Evolutionary conservation across 163 green algal species (phyloP).

Genomic region (Coccomyxa subellipsoidea): DNA sequence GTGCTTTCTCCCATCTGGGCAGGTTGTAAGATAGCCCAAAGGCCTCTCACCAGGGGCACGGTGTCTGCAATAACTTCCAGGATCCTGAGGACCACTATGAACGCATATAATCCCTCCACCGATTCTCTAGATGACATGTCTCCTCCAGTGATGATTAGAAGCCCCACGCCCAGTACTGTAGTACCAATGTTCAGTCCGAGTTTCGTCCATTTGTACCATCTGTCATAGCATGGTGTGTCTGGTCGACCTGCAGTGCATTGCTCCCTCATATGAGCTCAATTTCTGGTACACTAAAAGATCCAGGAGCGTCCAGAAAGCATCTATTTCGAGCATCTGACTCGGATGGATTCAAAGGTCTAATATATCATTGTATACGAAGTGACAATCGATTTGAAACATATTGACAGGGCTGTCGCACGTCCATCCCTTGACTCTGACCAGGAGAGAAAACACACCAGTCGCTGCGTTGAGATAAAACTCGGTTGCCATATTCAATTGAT

Average conservation of each 20-base stretch:
- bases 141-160: neutral
- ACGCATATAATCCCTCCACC: neutral
- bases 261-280: too few species aligned
- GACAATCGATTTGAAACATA: neutral
- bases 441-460: neutral
- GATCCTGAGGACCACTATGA: neutral
- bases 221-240: neutral
- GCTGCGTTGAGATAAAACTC: neutral
- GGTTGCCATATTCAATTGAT: neutral
- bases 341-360: neutral
- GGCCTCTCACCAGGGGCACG: neutral
- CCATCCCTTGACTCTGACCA: neutral
- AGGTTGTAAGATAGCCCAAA: too few species aligned
- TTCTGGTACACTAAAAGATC: too few species aligned
- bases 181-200: neutral
- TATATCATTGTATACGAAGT: neutral
- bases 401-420: too few species aligned
- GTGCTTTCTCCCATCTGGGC: too few species aligned
- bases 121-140: neutral
- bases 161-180: neutral
- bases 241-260: neutral
- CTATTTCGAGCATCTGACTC: too few species aligned
- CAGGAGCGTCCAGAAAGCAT: too few species aligned
- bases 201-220: constrained; percentile 3
- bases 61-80: neutral